Base-by-base conservation (phyloP, 805 yeast genomes). In the Candida multigemmis region DNA sequence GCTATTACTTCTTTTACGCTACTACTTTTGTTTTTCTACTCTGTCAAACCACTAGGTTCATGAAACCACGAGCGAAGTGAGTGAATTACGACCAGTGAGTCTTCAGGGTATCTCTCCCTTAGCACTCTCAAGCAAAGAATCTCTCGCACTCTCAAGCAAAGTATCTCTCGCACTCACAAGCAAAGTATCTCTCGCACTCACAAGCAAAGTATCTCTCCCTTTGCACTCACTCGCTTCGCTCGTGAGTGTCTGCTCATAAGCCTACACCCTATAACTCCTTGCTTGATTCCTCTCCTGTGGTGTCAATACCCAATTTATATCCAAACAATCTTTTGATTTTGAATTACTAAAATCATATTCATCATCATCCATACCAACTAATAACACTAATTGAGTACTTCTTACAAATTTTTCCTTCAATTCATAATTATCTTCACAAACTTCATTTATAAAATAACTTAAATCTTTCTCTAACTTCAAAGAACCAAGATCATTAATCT, bases 381-480 rank as follows among this genome's bases (percentile, higher is more conserved):
- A 61, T 61, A 84, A 69, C 12, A 85, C 80, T 22, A 91, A 66
- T 48, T 89, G 97, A 0, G 95, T 85, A 5, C 85, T 74, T 32
- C 85, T 64, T 6, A 80, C 65, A 45, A 89, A 89, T 40, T 72
- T 71, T 34, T 84, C 91, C 33, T 96, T 64, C 39, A 86, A 56
- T 19, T 69, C 68, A 50, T 86, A 89, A 43, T 77, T 60, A 31
- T 74, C 72, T 26, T 74, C 77, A 25, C 94, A 77, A 5, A 83
- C 68, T 32, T 78, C 79, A 23, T 77, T 69, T 26, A 91, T 81
- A 18, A 89, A 65, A 15, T 71, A 63, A 24, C 86, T 73, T 13
- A 86, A 56, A 45, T 87, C 95, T 33, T 82, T 73, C 37, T 91
- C 97, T 26, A 91, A 57, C 37, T 77, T 80, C 12, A 85, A 66